Evolutionary conservation across 2,329 filamentous ascomycete genomes (phyloP), one percentile per base, ranked within the genome.

Genomic region (Pseudophaeomoniella oleicola): DNA sequence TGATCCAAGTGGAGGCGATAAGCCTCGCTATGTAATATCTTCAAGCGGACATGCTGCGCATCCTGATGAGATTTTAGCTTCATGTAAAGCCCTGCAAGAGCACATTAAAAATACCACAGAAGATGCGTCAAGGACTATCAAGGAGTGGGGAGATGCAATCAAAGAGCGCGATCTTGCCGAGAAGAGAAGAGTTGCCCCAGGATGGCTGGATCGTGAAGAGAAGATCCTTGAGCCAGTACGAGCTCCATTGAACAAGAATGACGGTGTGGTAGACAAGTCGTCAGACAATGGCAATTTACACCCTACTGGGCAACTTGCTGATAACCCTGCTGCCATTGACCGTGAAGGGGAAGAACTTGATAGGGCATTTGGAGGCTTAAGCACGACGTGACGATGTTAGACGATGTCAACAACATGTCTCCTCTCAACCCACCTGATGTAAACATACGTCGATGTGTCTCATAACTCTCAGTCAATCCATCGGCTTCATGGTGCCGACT

Each of bases 41-140:
- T 64, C 70, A 9, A 78, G 83, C 0, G 84, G 81, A 18, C 81
- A 87, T 53, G 77, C 85, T 32, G 85, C 87, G 4, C 83, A 93
- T 47, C 86, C 90, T 1, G 76, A 86, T 48, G 79, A 87, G 46
- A 93, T 98, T 50, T 69, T 87, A 14, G 71, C 76, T 11, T 86
- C 84, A 16, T 94, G 88, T 60, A 71, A 72, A 42, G 78, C 81
- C 5, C 70, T 98, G 30, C 76, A 81, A 46, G 70, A 73, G 2
- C 83, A 94, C 57, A 66, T 98, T 10, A 63, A 73, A 16, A 73
- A 75, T 45, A 67, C 83, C 45, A 71, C 78, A 44, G 66, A 69
- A 2, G 77, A 83, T 22, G 82, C 82, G 2, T 71, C 80, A 43
- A 62, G 65, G 22, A 72, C 78, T 37, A 64, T 94, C 37, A 60